Evolutionary conservation across 1,284 basidiomycete genomes (phyloP), one percentile per base, ranked within the genome.

Genomic region (Violaceomyces palustris): DNA sequence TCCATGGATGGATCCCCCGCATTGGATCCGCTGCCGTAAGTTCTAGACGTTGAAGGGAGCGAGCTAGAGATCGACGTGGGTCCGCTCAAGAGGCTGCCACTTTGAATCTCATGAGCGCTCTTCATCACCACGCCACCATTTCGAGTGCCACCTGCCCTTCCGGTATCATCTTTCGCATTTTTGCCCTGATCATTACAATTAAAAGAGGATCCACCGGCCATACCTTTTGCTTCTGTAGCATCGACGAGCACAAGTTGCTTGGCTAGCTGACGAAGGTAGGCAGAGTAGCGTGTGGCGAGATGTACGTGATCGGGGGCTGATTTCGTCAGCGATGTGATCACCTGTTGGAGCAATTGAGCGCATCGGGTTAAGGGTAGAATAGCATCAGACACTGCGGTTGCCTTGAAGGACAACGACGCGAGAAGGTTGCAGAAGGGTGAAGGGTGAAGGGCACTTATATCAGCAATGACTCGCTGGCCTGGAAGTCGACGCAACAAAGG

Each of bases 241-340:
- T 59, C 56, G 14, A 51, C 55, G 42, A 59, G 18, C 1, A 59
- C 50, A 26, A 59, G 35, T n/a, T 59, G 56, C 37, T 59, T 59
- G 12, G 56, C 56, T 12, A 59, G 32, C 29, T 53, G 51, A 7
- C 56, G 51, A 35, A 59, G 31, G 18, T 59, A 59, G 45, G 51
- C 55, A 26, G 56, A 59, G 36, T 59, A 59, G 5, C 45, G 35
- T 6, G 54, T 59, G 6, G 51, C 56, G 7, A 59, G 40, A 45
- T 59, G 56, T 14, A 59, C 56, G 11, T 51, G 51, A 24, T 59
- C 56, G 10, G 56, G 56, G 11, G 56, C 56, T 1, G 56, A 50
- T 6, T 45, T 44, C 22, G 50, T 52, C 24, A 59, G 24, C 8
- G 56, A 50, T 5, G 51, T 55, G 31, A 59, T 59, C 6, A 59